Base-by-base conservation (phyloP, 129 eudicot genomes). In the Apium graveolens region DNA sequence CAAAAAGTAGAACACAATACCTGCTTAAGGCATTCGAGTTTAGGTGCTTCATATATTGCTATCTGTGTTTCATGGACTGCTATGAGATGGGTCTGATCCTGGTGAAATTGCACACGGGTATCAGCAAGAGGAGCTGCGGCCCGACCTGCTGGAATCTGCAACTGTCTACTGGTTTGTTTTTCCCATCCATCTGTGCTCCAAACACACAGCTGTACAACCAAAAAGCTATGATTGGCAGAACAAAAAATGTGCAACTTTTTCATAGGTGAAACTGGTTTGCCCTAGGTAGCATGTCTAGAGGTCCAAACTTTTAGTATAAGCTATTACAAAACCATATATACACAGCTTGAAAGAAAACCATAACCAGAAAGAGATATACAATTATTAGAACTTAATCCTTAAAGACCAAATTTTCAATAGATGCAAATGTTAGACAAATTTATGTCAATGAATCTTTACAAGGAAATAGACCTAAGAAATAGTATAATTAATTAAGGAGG, bases 141-240 rank as follows among this genome's bases (percentile, higher is more conserved):
- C 32, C 89, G 91, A 18, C 97, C 91, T 73, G 87, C 80, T 21
- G 93, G 96, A 65, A 85, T 82, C 81, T 92, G 97, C 85, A 92
- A 86, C 78, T 87, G 81, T 78, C 85, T 86, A 78, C 84, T 85
- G 42, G 83, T 83, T 80, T 85, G 92, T 80, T 88, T 92, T 80
- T 92, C 97, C 96, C 96, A 92, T 9, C 87, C 87, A 76, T 86
- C 89, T 66, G 86, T 82, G 78, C 86, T 92, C 97, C 97, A 92
- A 80, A 92, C 89, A 85, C 97, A 90, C 70, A 92, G 70, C 97
- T 92, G 90, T 53, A 82, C 66, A 78, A 70, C 83, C 62, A 84
- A 53, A 80, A 5, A 68, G 39, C 9, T 80, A 73, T 38, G 11
- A 75, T 17, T 32, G 48, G 13, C 70, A 3, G 3, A 44, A 51